These are phyloP conservation scores for Lyophyllum semitale DNA, from an alignment of 768 basidiomycete species.

Conservation along the genomic window DNA sequence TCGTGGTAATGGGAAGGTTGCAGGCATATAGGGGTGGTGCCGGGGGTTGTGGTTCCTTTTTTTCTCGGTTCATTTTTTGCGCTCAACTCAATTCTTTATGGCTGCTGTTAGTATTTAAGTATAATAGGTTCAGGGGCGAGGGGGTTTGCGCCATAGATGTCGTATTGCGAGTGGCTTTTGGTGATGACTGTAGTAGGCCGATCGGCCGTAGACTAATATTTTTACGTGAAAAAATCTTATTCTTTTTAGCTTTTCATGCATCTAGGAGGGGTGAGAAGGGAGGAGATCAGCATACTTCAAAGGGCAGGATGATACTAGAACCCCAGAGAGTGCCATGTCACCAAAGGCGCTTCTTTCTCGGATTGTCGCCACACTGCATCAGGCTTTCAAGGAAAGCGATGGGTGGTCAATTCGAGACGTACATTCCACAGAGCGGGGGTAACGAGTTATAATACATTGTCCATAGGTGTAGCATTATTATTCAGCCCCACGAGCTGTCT, in stretches of 20 bases:
- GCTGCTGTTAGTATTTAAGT: no score
- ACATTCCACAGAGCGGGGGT: neutral
- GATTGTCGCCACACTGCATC: no score
- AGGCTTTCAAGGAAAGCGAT: neutral
- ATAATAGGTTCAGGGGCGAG: no score
- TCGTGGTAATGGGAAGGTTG: slow-evolving; percentile 35
- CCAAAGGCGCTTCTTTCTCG: no score
- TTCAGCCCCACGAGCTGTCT: neutral
- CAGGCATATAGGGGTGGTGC: slow-evolving; percentile 16
- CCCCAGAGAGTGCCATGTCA: no score
- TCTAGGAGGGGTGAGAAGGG: no score
- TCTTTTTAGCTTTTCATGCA: no score
- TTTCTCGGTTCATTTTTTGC: neutral
- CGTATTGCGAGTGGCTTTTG: neutral
- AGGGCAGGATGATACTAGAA: no score
- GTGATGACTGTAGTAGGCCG: neutral
- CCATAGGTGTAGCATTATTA: neutral
- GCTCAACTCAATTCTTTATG: neutral
- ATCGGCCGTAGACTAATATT: neutral
- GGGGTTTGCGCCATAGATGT: neutral
- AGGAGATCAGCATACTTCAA: no score
- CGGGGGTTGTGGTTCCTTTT: neutral
- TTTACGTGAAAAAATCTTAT: no score
- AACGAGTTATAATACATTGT: neutral
- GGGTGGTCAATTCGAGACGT: neutral